These are phyloP conservation scores for Chloris gayana DNA, from an alignment of 176 grass and related monocot species.

Conservation along the genomic window DNA sequence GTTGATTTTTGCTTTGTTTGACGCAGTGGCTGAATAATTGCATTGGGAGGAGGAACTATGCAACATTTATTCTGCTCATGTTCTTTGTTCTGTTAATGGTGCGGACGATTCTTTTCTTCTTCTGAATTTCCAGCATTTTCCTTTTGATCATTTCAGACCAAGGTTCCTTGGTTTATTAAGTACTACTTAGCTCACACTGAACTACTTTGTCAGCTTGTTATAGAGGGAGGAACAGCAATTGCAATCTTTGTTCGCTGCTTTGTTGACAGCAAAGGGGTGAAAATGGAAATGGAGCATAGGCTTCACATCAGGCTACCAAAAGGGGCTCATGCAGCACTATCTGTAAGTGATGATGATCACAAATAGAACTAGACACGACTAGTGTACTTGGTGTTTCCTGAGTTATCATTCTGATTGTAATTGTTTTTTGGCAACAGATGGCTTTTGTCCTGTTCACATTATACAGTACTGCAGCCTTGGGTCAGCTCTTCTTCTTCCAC, in stretches of 20 bases:
- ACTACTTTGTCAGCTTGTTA: conserved; percentile 62
- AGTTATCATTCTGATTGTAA: conserved; percentile 7
- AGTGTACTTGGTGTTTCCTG: not conserved
- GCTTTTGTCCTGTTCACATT: conserved; percentile 69
- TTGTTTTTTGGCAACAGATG: conserved; percentile 43
- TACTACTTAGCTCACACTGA: not conserved
- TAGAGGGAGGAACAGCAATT: conserved; percentile 69
- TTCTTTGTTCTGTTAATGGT: conserved; percentile 82
- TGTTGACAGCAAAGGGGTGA: conserved; percentile 60
- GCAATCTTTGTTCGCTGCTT: conserved; percentile 86
- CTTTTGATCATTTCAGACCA: not conserved
- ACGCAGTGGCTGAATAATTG: conserved; percentile 97
- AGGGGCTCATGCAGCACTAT: conserved; percentile 82
- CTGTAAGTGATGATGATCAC: conserved; percentile 45
- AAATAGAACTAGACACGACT: no score
- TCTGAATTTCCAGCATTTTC: not conserved
- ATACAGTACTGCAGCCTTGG: conserved; percentile 79
- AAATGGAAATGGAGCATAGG: conserved; percentile 64
- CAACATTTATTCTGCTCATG: conserved; percentile 89
- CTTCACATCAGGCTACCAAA: conserved; percentile 74
- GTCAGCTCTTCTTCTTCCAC: conserved; percentile 97
- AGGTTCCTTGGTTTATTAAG: not conserved
- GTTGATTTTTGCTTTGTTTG: not conserved
- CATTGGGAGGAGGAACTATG: conserved; percentile 93
- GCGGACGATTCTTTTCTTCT: not conserved